These are phyloP conservation scores for Calonectria hawksworthii DNA, from an alignment of 2,329 filamentous ascomycete genomes.

Conservation along the genomic window DNA sequence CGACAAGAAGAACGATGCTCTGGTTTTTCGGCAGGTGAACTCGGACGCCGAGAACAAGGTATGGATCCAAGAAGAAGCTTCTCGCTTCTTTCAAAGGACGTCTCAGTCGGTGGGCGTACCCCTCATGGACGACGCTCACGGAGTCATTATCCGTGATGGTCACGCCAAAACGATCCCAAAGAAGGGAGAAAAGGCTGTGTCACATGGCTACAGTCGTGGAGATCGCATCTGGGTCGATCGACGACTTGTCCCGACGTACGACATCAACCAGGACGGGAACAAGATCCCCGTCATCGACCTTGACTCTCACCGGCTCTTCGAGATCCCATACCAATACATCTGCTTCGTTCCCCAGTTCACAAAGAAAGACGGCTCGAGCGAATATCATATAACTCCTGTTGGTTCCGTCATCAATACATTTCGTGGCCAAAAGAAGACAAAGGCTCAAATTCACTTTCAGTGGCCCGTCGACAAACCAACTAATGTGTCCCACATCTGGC, in stretches of 20 bases:
- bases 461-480: slow-evolving; percentile 27
- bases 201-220: slow-evolving; percentile 29
- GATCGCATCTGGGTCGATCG: slow-evolving; percentile 34
- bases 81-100: slow-evolving; percentile 21
- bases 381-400: slow-evolving; percentile 17
- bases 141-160: slow-evolving; percentile 35
- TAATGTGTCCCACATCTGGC: slow-evolving; percentile 28
- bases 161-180: slow-evolving; percentile 20
- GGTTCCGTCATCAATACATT: slow-evolving; percentile 24
- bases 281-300: slow-evolving; percentile 35
- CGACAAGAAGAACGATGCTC: not conserved
- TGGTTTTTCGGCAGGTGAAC: slow-evolving; percentile 35
- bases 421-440: slow-evolving; percentile 23
- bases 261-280: slow-evolving; percentile 15
- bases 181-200: slow-evolving; percentile 11
- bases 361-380: slow-evolving; percentile 13
- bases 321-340: slow-evolving; percentile 31
- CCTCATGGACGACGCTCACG: slow-evolving; percentile 35
- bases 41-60: slow-evolving; percentile 33
- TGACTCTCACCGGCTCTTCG: slow-evolving; percentile 27
- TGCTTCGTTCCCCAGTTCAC: slow-evolving; percentile 35
- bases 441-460: slow-evolving; percentile 29
- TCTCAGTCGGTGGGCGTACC: not conserved
- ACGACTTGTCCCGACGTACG: slow-evolving; percentile 20
- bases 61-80: slow-evolving; percentile 27